Evolutionary conservation across 148 eudicot species (phyloP).

Genomic region (Suaeda aralocaspica): DNA sequence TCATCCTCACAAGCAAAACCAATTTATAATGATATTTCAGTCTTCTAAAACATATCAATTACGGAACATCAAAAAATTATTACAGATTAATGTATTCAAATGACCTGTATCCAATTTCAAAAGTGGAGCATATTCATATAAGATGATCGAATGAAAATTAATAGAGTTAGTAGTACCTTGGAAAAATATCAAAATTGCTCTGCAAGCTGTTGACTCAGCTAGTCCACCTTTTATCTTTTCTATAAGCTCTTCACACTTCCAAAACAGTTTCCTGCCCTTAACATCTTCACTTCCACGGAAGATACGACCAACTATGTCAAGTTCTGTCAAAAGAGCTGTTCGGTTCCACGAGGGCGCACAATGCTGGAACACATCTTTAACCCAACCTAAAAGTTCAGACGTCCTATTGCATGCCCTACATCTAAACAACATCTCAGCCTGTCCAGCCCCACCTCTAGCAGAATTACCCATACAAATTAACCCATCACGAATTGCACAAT

Average conservation of each 20-base stretch:
- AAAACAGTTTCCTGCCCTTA: constrained; percentile 48
- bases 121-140: no score
- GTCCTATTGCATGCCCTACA: constrained; percentile 60
- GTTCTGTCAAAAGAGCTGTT: constrained; percentile 44
- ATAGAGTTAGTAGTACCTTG: constrained; percentile 41
- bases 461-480: constrained; percentile 50
- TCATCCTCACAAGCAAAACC: no score
- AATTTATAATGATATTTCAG: no score
- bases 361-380: constrained; percentile 66
- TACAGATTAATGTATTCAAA: neutral
- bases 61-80: no score
- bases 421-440: constrained; percentile 52
- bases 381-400: constrained; percentile 64
- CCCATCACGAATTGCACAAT: constrained; percentile 55
- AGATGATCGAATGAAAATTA: neutral
- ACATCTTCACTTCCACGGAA: constrained; percentile 57
- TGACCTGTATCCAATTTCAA: constrained; percentile 1
- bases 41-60: no score
- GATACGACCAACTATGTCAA: constrained; percentile 55
- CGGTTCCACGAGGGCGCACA: constrained; percentile 58
- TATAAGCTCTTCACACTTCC: constrained; percentile 64
- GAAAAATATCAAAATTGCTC: constrained; percentile 46
- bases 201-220: constrained; percentile 47
- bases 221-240: constrained; percentile 52
- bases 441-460: constrained; percentile 37